phyloP scores from a whole-genome alignment of 331 rosid species.

The Spiraea crenata region DNA sequence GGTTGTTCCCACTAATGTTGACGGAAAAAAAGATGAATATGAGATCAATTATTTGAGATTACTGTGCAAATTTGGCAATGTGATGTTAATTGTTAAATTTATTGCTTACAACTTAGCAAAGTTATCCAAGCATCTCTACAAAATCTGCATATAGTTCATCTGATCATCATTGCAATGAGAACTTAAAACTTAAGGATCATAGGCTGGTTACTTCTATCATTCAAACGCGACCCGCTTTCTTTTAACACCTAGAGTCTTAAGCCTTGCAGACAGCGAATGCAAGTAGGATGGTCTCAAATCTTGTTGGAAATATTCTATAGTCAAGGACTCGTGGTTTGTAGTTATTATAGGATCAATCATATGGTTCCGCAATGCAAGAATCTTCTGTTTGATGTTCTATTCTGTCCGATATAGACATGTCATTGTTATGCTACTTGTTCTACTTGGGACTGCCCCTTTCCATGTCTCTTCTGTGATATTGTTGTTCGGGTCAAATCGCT shows the following conservation, averaged over 20 bases:
- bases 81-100: not conserved
- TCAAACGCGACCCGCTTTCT: no score
- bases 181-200: no score
- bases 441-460: not conserved
- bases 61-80: not conserved
- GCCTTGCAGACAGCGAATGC: no score
- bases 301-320: no score
- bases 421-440: not conserved
- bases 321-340: not conserved
- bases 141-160: no score
- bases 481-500: not conserved
- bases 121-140: not conserved
- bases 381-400: not conserved
- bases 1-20: not conserved
- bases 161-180: no score
- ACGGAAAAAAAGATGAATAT: not conserved
- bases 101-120: not conserved
- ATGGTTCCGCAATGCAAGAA: not conserved
- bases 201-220: no score
- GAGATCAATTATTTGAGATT: not conserved
- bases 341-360: not conserved
- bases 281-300: no score
- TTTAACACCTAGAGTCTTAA: no score
- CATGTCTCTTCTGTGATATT: not conserved
- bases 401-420: not conserved